Evolutionary conservation across 1,284 basidiomycete species (phyloP).

Genomic region (Ustilago trichophora): DNA sequence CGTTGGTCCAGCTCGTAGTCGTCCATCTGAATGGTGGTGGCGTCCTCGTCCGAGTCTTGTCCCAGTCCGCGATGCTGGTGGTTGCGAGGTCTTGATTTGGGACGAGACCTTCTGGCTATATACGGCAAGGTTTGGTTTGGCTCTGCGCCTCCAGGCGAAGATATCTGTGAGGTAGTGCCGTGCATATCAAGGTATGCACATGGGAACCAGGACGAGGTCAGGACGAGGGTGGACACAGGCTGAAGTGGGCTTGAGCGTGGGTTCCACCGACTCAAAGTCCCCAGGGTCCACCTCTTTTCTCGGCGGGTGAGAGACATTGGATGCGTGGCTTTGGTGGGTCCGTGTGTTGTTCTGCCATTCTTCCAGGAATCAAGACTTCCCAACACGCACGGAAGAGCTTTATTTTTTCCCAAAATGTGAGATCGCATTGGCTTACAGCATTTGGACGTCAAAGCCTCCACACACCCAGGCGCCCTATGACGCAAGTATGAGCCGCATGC

Average conservation of each 20-base stretch:
- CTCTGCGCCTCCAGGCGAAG: slow-evolving; percentile 44
- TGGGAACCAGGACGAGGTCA: background rate
- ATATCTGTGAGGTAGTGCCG: slow-evolving; percentile 21
- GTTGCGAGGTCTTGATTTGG: slow-evolving; percentile 10
- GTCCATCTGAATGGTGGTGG: slow-evolving; percentile 36
- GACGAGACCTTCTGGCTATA: slow-evolving; percentile 19
- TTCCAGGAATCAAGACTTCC: too few species aligned
- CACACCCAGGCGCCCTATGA: slow-evolving; percentile 20
- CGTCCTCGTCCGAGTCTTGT: slow-evolving; percentile 37
- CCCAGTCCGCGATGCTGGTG: slow-evolving; percentile 20
- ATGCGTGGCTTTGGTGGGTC: too few species aligned
- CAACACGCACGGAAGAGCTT: background rate
- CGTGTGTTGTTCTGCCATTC: too few species aligned
- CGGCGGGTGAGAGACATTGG: too few species aligned
- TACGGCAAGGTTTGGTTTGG: slow-evolving; percentile 6
- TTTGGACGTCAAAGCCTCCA: too few species aligned
- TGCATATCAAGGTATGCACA: slow-evolving; percentile 33
- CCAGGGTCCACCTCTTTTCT: slow-evolving; percentile 14
- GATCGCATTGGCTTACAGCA: too few species aligned
- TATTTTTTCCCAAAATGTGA: background rate
- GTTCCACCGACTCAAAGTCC: too few species aligned
- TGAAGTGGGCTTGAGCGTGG: too few species aligned
- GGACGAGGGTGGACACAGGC: too few species aligned
- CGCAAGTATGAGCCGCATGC: slow-evolving; percentile 22
- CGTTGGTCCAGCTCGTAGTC: slow-evolving; percentile 20